Evolutionary conservation across 2,329 filamentous ascomycete species (phyloP).

Genomic region (Chaetomiaceae sp.): DNA sequence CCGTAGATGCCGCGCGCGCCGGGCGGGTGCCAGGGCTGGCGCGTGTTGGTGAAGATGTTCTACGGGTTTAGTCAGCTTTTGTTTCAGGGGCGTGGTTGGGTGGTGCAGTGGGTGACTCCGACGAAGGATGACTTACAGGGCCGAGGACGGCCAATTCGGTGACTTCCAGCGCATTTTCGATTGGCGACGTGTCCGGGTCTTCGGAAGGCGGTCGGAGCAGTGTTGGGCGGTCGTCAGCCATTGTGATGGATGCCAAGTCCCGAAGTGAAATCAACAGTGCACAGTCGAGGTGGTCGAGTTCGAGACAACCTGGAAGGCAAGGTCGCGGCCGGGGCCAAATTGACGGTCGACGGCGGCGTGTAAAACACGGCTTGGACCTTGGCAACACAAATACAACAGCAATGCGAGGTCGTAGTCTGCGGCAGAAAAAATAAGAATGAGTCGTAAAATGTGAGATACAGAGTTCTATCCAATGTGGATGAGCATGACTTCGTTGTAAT

Average conservation of each 20-base stretch:
- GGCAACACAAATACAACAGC: too few species aligned
- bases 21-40: conserved; percentile 84
- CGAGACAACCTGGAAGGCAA: too few species aligned
- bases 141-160: conserved; percentile 71
- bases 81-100: neutral
- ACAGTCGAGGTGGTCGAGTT: too few species aligned
- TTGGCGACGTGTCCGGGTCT: conserved; percentile 66
- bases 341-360: too few species aligned
- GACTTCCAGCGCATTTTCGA: conserved; percentile 85
- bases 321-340: too few species aligned
- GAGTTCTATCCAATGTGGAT: too few species aligned
- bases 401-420: too few species aligned
- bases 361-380: too few species aligned
- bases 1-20: conserved; percentile 92
- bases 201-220: conserved; percentile 69
- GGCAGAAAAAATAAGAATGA: too few species aligned
- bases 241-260: conserved; percentile 8
- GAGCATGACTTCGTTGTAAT: too few species aligned
- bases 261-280: neutral
- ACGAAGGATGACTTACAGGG: conserved; percentile 47
- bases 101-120: neutral
- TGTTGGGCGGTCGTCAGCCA: conserved; percentile 41
- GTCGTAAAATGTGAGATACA: too few species aligned
- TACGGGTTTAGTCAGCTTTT: conserved; percentile 27
- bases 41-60: conserved; percentile 94